These are phyloP conservation scores for Helianthus annuus DNA, from an alignment of 129 eudicot genomes.

Conservation along the genomic window DNA sequence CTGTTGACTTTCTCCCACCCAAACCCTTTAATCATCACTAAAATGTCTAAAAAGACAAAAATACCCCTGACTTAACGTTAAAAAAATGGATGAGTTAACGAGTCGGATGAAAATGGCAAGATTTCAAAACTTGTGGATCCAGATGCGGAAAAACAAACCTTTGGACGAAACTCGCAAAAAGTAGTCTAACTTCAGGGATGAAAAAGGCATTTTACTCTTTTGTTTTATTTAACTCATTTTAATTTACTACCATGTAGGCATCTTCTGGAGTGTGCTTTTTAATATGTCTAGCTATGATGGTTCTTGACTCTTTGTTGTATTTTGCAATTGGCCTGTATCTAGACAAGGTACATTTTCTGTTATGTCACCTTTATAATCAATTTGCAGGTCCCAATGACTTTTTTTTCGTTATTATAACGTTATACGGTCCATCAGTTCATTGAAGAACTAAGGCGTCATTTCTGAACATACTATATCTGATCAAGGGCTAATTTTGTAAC, in stretches of 20 bases:
- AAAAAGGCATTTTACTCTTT: too few relatives aligned
- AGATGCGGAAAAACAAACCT: too few relatives aligned
- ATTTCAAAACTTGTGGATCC: too few relatives aligned
- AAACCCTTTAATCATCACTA: too few relatives aligned
- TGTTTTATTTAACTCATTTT: slow-evolving; percentile 4
- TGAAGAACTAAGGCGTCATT: slow-evolving; percentile 1
- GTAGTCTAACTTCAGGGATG: too few relatives aligned
- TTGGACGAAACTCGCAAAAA: too few relatives aligned
- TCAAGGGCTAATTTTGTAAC: slow-evolving; percentile 1
- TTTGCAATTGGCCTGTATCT: slow-evolving; percentile 81
- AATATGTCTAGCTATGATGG: slow-evolving; percentile 88
- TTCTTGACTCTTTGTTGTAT: slow-evolving; percentile 75
- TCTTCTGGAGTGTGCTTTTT: slow-evolving; percentile 95
- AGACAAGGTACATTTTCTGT: slow-evolving; percentile 68
- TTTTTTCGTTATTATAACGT: not conserved
- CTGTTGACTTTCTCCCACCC: too few relatives aligned
- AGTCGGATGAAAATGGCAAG: too few relatives aligned
- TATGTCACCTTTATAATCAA: slow-evolving; percentile 13
- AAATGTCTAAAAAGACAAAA: too few relatives aligned
- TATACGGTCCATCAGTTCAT: slow-evolving; percentile 1
- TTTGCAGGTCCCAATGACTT: not conserved
- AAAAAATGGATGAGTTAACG: too few relatives aligned
- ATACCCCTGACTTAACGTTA: too few relatives aligned
- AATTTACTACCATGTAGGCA: slow-evolving; percentile 47
- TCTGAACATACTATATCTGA: slow-evolving; percentile 2